A percentile compares a stretch with the other conserved stretches of the same genome.
These are phyloP conservation scores for Cylindricascospora bacillispora DNA, from an alignment of 1,139 yeast species.

Conservation along the genomic window DNA sequence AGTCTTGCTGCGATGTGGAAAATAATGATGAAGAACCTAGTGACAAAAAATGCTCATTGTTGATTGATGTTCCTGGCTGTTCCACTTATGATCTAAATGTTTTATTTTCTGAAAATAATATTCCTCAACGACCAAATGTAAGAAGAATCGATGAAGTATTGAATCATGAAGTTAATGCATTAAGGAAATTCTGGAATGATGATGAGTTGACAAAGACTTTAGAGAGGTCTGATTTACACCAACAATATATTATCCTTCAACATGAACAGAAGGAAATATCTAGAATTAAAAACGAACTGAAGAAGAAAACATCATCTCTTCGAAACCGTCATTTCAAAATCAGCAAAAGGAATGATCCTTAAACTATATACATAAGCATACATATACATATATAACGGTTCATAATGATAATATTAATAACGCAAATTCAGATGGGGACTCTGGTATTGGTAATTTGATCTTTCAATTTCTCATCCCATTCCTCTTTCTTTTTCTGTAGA, in stretches of 20 bases:
- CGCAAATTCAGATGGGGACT: constrained; percentile 11
- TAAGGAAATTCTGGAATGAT: constrained; percentile 13
- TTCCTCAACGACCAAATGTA: constrained; percentile 8
- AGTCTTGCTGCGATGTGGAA: too few relatives aligned
- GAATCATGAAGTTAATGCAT: constrained; percentile 10
- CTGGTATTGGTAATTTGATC: constrained; percentile 57
- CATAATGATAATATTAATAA: neutral
- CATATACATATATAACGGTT: neutral
- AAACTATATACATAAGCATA: neutral
- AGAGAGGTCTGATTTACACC: constrained; percentile 13
- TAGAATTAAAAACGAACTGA: constrained; percentile 1
- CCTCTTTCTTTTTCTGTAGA: constrained; percentile 38
- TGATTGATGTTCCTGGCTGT: constrained; percentile 7
- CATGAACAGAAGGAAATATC: constrained; percentile 8
- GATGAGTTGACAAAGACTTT: constrained; percentile 9
- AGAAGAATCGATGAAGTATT: constrained; percentile 11
- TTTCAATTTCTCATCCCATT: constrained; percentile 60
- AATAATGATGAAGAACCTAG: too few relatives aligned
- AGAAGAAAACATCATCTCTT: too few relatives aligned
- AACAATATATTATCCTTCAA: constrained; percentile 11
- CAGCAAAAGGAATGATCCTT: neutral
- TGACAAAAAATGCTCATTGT: too few relatives aligned
- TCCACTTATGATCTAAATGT: neutral
- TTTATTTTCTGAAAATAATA: constrained; percentile 3
- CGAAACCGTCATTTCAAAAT: too few relatives aligned